phyloP scores from a whole-genome alignment of 2,329 filamentous ascomycete genomes.

The Pseudogymnoascus sp. region DNA sequence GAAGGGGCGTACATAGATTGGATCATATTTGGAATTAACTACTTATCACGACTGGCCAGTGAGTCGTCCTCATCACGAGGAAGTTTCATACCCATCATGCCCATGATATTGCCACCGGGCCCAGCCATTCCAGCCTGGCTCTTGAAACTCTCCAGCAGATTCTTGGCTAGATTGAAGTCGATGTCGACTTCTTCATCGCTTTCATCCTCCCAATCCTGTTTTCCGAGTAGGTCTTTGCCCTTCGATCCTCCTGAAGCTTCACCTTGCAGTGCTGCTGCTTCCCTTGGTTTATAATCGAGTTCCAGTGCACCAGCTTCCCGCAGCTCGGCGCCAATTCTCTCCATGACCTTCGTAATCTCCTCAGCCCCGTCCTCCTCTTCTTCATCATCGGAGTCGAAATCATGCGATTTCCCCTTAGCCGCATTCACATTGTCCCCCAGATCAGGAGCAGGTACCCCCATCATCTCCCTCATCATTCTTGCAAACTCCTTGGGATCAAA shows the following conservation, averaged over 20 bases:
- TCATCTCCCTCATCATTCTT: constrained; percentile 86
- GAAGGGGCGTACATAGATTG: constrained; percentile 1
- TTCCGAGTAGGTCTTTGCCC: constrained; percentile 13
- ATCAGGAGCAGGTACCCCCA: constrained; percentile 53
- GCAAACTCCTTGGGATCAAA: constrained; percentile 74
- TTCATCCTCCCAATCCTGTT: constrained; percentile 37
- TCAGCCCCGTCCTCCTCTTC: constrained; percentile 47
- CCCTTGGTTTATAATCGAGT: constrained; percentile 38
- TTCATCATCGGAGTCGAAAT: constrained; percentile 33
- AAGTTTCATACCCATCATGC: constrained; percentile 75
- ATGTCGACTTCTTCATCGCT: constrained; percentile 62
- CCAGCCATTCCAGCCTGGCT: constrained; percentile 80
- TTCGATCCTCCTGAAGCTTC: neutral
- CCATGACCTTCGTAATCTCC: constrained; percentile 59
- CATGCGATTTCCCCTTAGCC: constrained; percentile 15
- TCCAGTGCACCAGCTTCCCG: constrained; percentile 61
- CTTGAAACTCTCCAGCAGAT: constrained; percentile 88
- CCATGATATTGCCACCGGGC: constrained; percentile 80
- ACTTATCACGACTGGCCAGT: neutral
- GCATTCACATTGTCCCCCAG: neutral
- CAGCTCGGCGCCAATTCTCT: constrained; percentile 67
- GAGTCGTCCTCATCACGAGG: constrained; percentile 68
- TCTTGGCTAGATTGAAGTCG: constrained; percentile 83
- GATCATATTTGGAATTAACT: neutral
- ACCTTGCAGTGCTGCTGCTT: constrained; percentile 29